A percentile compares a stretch with the other conserved stretches of the same genome.
phyloP scores from a whole-genome alignment of 768 basidiomycete genomes.

The Dacryopinax spathularia region DNA sequence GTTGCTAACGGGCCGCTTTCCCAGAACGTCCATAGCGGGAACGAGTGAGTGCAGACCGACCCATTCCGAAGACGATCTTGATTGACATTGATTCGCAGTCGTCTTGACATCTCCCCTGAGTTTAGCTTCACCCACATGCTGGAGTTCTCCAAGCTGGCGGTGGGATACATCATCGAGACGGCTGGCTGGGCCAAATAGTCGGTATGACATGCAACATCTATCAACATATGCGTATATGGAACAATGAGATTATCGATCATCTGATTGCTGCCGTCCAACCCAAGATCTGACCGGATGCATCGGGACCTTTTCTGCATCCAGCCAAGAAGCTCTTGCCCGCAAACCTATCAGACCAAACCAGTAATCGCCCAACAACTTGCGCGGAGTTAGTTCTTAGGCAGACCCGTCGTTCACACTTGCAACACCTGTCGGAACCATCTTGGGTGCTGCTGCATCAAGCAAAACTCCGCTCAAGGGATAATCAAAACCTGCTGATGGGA shows the following conservation, averaged over 20 bases:
- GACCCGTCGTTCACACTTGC: background rate
- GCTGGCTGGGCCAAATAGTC: constrained; percentile 28
- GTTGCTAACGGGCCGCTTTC: constrained; percentile 20
- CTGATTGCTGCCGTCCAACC: background rate
- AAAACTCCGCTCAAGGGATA: background rate
- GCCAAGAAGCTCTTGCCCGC: background rate
- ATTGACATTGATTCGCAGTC: constrained; percentile 41
- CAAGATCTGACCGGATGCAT: background rate
- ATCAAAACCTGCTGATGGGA: background rate
- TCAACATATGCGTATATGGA: background rate
- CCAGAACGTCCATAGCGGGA: constrained; percentile 63
- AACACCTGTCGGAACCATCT: background rate
- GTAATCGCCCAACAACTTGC: background rate
- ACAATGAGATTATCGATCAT: background rate
- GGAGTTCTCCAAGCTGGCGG: constrained; percentile 68
- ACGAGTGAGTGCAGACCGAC: constrained; percentile 73
- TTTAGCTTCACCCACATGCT: constrained; percentile 85
- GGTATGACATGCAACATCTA: background rate
- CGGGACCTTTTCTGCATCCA: background rate
- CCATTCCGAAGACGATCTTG: no score
- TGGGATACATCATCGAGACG: constrained; percentile 65
- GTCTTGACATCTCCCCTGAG: constrained; percentile 71
- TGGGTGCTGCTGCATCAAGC: background rate
- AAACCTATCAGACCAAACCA: background rate
- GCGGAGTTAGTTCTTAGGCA: background rate